A percentile compares a stretch with the other conserved stretches of the same genome.
These are phyloP conservation scores for Brassica hybrid DNA, from an alignment of 441 rosid species.

Conservation along the genomic window DNA sequence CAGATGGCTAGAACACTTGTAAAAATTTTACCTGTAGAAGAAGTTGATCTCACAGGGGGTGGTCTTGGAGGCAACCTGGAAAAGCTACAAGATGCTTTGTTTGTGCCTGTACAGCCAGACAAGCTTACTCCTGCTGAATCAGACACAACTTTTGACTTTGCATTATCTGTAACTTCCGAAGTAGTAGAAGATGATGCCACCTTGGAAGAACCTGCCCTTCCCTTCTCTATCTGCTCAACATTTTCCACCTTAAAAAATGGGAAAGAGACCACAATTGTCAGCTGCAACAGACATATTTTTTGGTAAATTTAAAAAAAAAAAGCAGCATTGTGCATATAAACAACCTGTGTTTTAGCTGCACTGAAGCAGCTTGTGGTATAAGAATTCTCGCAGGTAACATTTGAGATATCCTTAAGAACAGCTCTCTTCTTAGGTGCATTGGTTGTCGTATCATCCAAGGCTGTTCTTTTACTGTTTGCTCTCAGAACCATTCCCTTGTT, in stretches of 20 bases:
- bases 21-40: conserved; percentile 15
- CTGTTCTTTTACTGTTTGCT: conserved; percentile 53
- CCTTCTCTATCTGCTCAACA: conserved; percentile 22
- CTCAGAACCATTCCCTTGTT: conserved; percentile 40
- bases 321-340: conserved; percentile 16
- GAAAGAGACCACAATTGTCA: conserved; percentile 1
- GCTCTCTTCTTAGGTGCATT: conserved; percentile 51
- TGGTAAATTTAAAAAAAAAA: background rate
- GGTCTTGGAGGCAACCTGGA: conserved; percentile 32
- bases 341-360: conserved; percentile 61
- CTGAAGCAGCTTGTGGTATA: conserved; percentile 51
- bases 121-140: conserved; percentile 17
- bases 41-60: conserved; percentile 7
- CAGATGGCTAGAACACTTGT: background rate
- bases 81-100: conserved; percentile 17
- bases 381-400: conserved; percentile 55
- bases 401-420: conserved; percentile 72
- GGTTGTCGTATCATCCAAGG: conserved; percentile 52
- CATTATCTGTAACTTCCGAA: conserved; percentile 17
- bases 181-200: conserved; percentile 18
- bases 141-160: conserved; percentile 5
- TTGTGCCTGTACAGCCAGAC: conserved; percentile 17
- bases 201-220: conserved; percentile 9
- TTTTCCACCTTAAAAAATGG: conserved; percentile 18
- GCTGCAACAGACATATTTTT: background rate